Conservation (phyloP, 2,329 filamentous ascomycete species). For the Colletotrichum sp. region DNA sequence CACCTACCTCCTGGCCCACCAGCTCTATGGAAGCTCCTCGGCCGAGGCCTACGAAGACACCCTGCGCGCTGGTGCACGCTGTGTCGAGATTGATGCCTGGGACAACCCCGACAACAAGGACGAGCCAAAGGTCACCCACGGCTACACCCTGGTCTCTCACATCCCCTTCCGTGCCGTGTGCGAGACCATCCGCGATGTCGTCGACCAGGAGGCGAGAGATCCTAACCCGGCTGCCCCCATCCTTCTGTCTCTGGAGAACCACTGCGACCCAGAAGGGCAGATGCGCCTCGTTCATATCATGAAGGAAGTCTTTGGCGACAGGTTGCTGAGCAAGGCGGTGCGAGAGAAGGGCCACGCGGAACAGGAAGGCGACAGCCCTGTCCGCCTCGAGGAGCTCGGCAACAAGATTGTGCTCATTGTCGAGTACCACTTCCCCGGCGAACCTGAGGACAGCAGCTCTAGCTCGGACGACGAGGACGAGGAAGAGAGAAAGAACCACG, state of each 20-base stretch:
- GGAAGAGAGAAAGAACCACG: constrained; percentile 40
- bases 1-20: constrained; percentile 73
- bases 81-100: constrained; percentile 78
- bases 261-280: constrained; percentile 66
- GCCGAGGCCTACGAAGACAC: constrained; percentile 68
- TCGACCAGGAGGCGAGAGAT: constrained; percentile 60
- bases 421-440: constrained; percentile 66
- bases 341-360: constrained; percentile 60
- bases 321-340: constrained; percentile 63
- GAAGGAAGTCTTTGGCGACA: constrained; percentile 65
- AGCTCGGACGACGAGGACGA: constrained; percentile 43
- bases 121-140: constrained; percentile 74
- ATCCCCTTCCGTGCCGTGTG: constrained; percentile 70
- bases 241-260: constrained; percentile 71
- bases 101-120: constrained; percentile 64
- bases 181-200: constrained; percentile 66
- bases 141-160: constrained; percentile 70
- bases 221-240: constrained; percentile 58
- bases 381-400: constrained; percentile 62
- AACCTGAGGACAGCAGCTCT: constrained; percentile 45
- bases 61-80: constrained; percentile 66
- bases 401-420: constrained; percentile 71
- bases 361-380: constrained; percentile 59
- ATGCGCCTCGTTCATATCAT: constrained; percentile 68
- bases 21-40: constrained; percentile 68